phyloP scores from a whole-genome alignment of 2,329 filamentous ascomycete genomes.

The Aschersonia sp. region DNA sequence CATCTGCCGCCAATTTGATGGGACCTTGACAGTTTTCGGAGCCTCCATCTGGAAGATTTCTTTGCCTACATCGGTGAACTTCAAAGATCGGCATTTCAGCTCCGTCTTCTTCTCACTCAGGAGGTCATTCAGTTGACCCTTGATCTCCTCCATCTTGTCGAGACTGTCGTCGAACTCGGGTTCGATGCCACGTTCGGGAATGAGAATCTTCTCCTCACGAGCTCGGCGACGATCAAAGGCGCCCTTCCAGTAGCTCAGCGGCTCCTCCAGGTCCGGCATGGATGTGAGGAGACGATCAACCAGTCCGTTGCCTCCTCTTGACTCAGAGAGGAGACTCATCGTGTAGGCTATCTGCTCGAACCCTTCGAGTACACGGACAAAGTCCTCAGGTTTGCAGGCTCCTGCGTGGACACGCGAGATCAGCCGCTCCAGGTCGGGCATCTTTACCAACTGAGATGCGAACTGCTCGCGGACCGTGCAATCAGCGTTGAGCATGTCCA shows the following conservation, averaged over 20 bases:
- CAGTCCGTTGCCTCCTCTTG: conserved; percentile 65
- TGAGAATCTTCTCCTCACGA: conserved; percentile 64
- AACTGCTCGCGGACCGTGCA: conserved; percentile 72
- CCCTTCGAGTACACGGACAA: conserved; percentile 83
- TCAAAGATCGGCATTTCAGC: conserved; percentile 58
- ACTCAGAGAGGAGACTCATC: conserved; percentile 61
- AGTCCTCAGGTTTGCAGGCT: conserved; percentile 81
- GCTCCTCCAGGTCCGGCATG: conserved; percentile 71
- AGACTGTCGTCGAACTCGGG: conserved; percentile 83
- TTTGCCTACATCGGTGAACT: conserved; percentile 79
- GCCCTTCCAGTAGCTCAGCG: conserved; percentile 73
- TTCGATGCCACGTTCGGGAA: conserved; percentile 78
- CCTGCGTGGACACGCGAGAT: conserved; percentile 92
- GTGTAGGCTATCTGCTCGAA: conserved; percentile 98
- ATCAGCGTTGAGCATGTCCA: conserved; percentile 83
- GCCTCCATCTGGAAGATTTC: conserved; percentile 95
- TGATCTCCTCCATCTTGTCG: conserved; percentile 60
- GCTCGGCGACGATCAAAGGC: conserved; percentile 79
- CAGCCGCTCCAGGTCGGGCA: conserved; percentile 86
- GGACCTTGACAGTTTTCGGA: conserved; percentile 73
- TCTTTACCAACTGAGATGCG: conserved; percentile 71
- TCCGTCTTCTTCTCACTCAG: conserved; percentile 58
- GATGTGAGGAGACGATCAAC: conserved; percentile 69
- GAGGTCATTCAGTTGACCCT: conserved; percentile 55
- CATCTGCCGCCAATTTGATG: conserved; percentile 88